Conservation (phyloP, 192 early-diverging fungal species). For the Coemansia sp. region DNA sequence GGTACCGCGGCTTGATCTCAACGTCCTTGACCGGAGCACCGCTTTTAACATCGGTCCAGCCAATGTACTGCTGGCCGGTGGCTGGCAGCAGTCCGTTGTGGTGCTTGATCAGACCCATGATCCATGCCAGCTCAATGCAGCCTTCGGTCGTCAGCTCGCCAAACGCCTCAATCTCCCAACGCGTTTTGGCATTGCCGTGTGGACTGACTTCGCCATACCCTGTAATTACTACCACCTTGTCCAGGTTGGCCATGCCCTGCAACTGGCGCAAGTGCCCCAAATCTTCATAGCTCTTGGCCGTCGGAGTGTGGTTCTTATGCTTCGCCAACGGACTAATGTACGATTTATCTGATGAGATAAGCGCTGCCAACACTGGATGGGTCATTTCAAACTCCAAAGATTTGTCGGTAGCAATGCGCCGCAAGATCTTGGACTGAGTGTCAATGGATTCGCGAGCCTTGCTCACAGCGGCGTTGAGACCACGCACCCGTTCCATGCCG, state of each 20-base stretch:
- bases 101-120: too few relatives aligned
- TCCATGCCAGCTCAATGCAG: slow-evolving; percentile 70
- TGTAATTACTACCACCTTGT: slow-evolving; percentile 85
- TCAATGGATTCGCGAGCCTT: slow-evolving; percentile 6
- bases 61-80: slow-evolving; percentile 39
- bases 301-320: slow-evolving; percentile 84
- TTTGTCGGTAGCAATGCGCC: not conserved
- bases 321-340: slow-evolving; percentile 72
- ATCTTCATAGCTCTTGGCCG: slow-evolving; percentile 64
- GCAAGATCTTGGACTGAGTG: not conserved
- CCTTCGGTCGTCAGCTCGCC: slow-evolving; percentile 57
- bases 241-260: slow-evolving; percentile 29
- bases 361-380: not conserved
- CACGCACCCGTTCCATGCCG: slow-evolving; percentile 71
- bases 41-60: slow-evolving; percentile 86
- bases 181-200: slow-evolving; percentile 85
- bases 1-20: slow-evolving; percentile 88
- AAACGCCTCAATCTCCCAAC: slow-evolving; percentile 93
- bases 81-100: slow-evolving; percentile 43
- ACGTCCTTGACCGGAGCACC: slow-evolving; percentile 79
- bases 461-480: not conserved
- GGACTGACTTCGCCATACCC: slow-evolving; percentile 93
- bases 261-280: slow-evolving; percentile 66
- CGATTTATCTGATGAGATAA: not conserved
- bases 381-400: slow-evolving; percentile 1